Base-by-base conservation (phyloP, 345 rosid species). In the Moringa oleifera region DNA sequence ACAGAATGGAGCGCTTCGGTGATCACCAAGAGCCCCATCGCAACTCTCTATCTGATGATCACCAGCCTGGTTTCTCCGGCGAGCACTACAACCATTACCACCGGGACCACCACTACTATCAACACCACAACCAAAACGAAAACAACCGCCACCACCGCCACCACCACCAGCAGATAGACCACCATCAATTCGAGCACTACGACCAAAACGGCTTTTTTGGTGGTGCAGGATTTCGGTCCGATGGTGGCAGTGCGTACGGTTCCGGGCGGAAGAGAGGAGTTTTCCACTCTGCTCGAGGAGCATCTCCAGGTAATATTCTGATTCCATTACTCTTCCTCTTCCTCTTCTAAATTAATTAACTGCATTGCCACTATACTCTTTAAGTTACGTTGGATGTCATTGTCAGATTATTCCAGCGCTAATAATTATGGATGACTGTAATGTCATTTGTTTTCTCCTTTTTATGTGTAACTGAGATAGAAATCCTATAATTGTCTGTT, bases 191-290 rank as follows among this genome's bases (percentile, higher is more conserved):
- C 22, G 71, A 57, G 37, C 69, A 65, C 36, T 69, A 71, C 65
- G 83, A 78, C 45, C 78, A 68, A 9, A 46, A 31, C 21, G 77
- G 66, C 24, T 55, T 73, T 21, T 70, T 73, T 54, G 25, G 28
- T 21, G 64, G 31, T 19, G 20, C 11, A 53, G 71, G 56, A 12
- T 68, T 52, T 57, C 60, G 74, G 68, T 64, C 72, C 58, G 55
- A 51, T 24, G 74, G 72, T 47, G 75, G 68, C 19, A 67, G 60
- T 23, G 77, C 65, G 24, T 53, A 64, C 55, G 55, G 55, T 69
- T 64, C 73, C 59, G 65, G 65, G 49, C 79, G 84, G 61, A 87
- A 81, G 77, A 68, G 95, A 78, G 75, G 77, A 4, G 71, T 75
- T 63, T 64, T 22, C 59, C 67, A 49, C 45, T 46, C 83, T 22